Conservation (phyloP, 257 asterid species). For the Schizonepeta tenuifolia region DNA sequence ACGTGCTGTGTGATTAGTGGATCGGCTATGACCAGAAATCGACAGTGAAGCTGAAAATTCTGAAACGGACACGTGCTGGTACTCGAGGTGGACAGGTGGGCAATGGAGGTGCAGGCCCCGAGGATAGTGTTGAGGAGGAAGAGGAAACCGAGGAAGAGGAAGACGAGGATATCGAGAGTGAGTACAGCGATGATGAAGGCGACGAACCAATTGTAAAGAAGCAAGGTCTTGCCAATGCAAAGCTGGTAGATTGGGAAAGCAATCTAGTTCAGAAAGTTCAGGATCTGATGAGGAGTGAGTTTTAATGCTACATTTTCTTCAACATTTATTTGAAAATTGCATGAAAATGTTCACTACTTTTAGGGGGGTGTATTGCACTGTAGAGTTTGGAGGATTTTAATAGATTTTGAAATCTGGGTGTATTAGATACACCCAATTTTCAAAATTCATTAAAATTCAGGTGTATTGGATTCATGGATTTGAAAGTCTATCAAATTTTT, state of each 20-base stretch:
- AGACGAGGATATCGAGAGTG: slow-evolving; percentile 72
- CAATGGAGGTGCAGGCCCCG: slow-evolving; percentile 44
- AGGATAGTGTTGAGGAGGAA: slow-evolving; percentile 59
- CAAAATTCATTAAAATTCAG: too few relatives aligned
- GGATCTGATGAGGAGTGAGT: slow-evolving; percentile 52
- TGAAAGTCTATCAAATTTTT: too few relatives aligned
- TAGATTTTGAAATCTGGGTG: too few relatives aligned
- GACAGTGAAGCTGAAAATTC: slow-evolving; percentile 59
- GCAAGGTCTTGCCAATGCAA: slow-evolving; percentile 37
- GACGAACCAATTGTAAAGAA: slow-evolving; percentile 33
- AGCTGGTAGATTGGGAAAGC: slow-evolving; percentile 38
- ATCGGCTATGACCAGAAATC: slow-evolving; percentile 67
- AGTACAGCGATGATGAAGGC: slow-evolving; percentile 87
- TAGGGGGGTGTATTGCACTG: too few relatives aligned
- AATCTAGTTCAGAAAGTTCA: slow-evolving; percentile 47
- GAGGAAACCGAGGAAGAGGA: slow-evolving; percentile 70
- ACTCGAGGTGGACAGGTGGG: slow-evolving; percentile 47
- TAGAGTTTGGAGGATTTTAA: too few relatives aligned
- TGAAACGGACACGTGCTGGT: slow-evolving; percentile 68
- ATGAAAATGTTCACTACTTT: neutral
- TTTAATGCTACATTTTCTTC: neutral
- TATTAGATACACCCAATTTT: too few relatives aligned
- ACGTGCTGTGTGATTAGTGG: slow-evolving; percentile 83
- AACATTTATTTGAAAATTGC: neutral
- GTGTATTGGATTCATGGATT: too few relatives aligned